Conservation (phyloP, 202 grass and related monocot genomes). For the Zizania palustris region DNA sequence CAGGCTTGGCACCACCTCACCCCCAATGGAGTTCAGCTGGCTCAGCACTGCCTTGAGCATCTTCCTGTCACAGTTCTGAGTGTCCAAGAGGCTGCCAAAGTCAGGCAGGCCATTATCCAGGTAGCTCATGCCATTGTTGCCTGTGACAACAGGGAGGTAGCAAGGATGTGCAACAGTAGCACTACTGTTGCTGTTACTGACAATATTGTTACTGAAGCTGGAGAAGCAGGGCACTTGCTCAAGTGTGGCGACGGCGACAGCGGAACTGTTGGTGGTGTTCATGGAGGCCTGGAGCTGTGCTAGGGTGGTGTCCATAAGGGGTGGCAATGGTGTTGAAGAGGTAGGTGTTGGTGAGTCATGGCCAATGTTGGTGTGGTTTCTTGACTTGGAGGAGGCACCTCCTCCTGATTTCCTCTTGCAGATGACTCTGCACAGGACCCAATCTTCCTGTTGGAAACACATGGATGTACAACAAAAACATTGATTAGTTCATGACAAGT, state of each 20-base stretch:
- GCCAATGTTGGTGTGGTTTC: constrained; percentile 39
- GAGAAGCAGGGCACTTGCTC: constrained; percentile 99
- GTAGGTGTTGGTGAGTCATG: constrained; percentile 33
- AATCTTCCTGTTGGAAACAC: constrained; percentile 67
- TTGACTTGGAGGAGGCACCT: constrained; percentile 52
- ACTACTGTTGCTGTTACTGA: constrained; percentile 14
- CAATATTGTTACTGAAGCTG: constrained; percentile 68
- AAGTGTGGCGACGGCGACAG: constrained; percentile 19
- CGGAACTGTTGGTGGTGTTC: constrained; percentile 20
- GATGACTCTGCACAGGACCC: constrained; percentile 94
- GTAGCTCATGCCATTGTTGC: constrained; percentile 42
- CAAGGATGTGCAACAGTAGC: constrained; percentile 28
- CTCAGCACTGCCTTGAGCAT: constrained; percentile 61
- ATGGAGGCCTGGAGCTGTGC: constrained; percentile 58
- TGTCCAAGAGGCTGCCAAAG: constrained; percentile 39
- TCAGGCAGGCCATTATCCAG: constrained; percentile 49
- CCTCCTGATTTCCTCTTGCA: constrained; percentile 62
- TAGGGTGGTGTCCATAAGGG: constrained; percentile 73
- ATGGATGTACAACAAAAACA: constrained; percentile 34
- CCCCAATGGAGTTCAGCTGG: constrained; percentile 54
- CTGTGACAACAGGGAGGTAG: constrained; percentile 49
- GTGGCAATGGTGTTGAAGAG: constrained; percentile 53
- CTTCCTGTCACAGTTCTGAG: constrained; percentile 54
- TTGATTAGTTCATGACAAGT: constrained; percentile 37
- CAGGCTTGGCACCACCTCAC: constrained; percentile 41